Evolutionary conservation across 2,329 filamentous ascomycete species (phyloP), one percentile per base, ranked within the genome.

Genomic region (Zalaria sp.): DNA sequence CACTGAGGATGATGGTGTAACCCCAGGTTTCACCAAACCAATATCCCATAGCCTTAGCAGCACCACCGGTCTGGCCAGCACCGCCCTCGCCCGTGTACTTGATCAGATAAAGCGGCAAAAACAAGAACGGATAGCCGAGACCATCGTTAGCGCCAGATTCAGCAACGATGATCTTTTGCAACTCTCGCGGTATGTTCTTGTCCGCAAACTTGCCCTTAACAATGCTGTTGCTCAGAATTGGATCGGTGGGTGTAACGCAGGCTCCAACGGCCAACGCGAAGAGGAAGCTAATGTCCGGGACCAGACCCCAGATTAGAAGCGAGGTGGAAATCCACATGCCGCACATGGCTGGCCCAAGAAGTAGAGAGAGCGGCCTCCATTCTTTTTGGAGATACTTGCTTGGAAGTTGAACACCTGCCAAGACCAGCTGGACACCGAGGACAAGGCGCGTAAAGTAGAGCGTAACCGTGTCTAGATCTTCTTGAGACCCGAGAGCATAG

Each of bases 151-250:
- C 83, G 2, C 87, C 88, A 0, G 83, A 87, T 63, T 95, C 87
- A 32, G 63, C 67, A 45, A 65, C 64, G 45, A 66, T 67, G 45
- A 68, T 84, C 48, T 81, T 78, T 64, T 93, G 86, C 38, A 95
- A 65, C 27, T 80, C 74, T 43, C 78, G 79, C 0, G 88, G 86
- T 11, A 94, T 80, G 56, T 94, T 91, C 53, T 87, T 81, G 54
- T 94, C 87, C 1, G 88, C 88, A 56, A 93, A 95, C 52, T 84
- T 88, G 28, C 87, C 87, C 65, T 94, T 94, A 37, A 94, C 85
- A 43, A 94, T 93, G 3, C 83, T 83, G 48, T 91, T 89, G 10
- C 83, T 89, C 32, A 94, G 61, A 1, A 94, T 78, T 0, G 88
- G 88, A 53, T 95, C 88, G 0, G 88, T 94, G 0, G 87, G 88